Evolutionary conservation across 2,329 filamentous ascomycete species (phyloP).

Genomic region (Knoxdaviesia proteae): DNA sequence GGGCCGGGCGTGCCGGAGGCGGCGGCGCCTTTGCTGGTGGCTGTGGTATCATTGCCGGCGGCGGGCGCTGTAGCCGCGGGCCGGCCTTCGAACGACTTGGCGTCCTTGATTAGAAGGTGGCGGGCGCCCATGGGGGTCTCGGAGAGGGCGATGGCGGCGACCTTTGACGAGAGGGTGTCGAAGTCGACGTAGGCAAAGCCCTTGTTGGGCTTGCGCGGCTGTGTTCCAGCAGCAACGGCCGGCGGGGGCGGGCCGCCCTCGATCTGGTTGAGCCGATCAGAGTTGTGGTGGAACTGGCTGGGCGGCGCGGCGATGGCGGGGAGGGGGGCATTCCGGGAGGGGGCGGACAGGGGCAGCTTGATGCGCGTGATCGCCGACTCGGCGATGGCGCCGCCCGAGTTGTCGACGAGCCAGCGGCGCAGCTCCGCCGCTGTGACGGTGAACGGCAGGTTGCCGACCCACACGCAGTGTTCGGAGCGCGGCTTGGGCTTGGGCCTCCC

Average conservation of each 20-base stretch:
- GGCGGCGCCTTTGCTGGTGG: conserved; percentile 10
- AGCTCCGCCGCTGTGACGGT: conserved; percentile 53
- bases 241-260: conserved; percentile 3
- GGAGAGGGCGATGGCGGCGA: conserved; percentile 67
- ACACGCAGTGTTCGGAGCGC: conserved; percentile 68
- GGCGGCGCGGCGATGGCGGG: not conserved
- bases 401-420: conserved; percentile 57
- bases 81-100: conserved; percentile 76
- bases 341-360: conserved; percentile 38
- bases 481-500: conserved; percentile 18
- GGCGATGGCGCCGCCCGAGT: conserved; percentile 43
- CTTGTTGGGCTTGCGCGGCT: conserved; percentile 39
- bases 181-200: conserved; percentile 97
- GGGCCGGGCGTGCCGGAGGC: conserved; percentile 13
- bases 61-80: conserved; percentile 20
- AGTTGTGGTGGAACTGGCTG: conserved; percentile 8
- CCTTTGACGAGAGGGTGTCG: conserved; percentile 42
- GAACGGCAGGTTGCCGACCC: conserved; percentile 94
- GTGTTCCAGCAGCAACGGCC: conserved; percentile 10
- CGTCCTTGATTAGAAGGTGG: conserved; percentile 79
- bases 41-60: conserved; percentile 4
- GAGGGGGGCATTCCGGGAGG: conserved; percentile 5
- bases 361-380: conserved; percentile 62
- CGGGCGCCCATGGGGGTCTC: conserved; percentile 61
- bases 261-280: conserved; percentile 1